A percentile compares a stretch with the other conserved stretches of the same genome.
phyloP scores from a whole-genome alignment of 495 filamentous ascomycete genomes.

The Xylaria acuta region DNA sequence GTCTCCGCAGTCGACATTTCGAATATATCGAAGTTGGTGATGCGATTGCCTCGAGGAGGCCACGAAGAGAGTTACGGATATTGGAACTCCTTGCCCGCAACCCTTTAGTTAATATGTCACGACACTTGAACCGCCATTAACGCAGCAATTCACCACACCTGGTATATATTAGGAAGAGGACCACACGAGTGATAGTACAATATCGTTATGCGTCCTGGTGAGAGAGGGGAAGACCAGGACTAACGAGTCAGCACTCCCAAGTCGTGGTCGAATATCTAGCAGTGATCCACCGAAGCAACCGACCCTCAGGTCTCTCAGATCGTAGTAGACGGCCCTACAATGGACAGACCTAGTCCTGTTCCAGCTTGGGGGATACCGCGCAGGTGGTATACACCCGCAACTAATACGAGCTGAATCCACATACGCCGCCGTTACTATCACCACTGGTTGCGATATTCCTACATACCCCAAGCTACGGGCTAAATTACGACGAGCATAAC shows the following conservation, averaged over 20 bases:
- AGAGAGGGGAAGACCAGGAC: neutral
- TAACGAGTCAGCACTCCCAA: neutral
- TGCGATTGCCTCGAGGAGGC: neutral
- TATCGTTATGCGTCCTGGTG: neutral
- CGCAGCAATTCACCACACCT: neutral
- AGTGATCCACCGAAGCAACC: neutral
- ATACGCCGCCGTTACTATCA: neutral
- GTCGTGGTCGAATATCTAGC: neutral
- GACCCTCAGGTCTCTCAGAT: neutral
- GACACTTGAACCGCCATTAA: neutral
- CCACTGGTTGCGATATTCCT: neutral
- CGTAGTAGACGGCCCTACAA: neutral
- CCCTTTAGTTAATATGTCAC: neutral
- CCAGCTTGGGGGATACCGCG: neutral
- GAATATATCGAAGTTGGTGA: neutral
- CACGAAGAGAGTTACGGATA: neutral
- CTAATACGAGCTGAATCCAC: slow-evolving; percentile 1
- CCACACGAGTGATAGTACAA: neutral
- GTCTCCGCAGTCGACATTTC: slow-evolving; percentile 32
- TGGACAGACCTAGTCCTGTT: neutral
- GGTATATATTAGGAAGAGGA: neutral
- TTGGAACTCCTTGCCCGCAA: neutral
- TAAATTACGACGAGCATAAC: neutral
- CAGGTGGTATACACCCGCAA: neutral
- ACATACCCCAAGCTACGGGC: neutral